Evolutionary conservation across 805 yeast species (phyloP).

Genomic region (Clavispora vitiphila): DNA sequence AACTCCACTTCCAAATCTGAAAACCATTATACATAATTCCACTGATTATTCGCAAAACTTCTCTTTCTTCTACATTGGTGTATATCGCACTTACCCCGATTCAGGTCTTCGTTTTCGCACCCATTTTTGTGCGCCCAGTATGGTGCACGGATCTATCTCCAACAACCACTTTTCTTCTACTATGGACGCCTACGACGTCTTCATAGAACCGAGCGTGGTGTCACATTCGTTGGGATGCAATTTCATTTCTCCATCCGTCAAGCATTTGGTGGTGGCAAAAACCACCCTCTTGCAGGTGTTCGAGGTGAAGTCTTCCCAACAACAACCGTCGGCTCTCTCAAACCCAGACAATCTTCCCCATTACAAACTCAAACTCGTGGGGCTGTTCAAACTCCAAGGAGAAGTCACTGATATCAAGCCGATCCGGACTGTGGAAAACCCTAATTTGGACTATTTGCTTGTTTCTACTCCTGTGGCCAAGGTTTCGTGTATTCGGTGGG

Average conservation of each 20-base stretch:
- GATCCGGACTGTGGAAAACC: constrained; percentile 43
- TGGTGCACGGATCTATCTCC: constrained; percentile 1
- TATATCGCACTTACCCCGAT: too few species aligned
- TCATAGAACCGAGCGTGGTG: constrained; percentile 72
- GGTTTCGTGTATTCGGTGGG: constrained; percentile 71
- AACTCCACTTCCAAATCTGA: too few species aligned
- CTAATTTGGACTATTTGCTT: constrained; percentile 53
- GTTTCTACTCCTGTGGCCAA: constrained; percentile 73
- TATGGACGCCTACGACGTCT: constrained; percentile 82
- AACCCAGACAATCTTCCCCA: constrained; percentile 15
- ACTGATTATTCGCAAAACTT: too few species aligned
- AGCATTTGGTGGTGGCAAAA: constrained; percentile 63
- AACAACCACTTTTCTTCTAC: not conserved
- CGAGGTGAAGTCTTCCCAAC: constrained; percentile 26
- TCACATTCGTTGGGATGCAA: constrained; percentile 53
- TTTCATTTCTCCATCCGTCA: constrained; percentile 39
- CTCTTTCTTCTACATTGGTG: too few species aligned
- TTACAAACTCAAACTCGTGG: constrained; percentile 31
- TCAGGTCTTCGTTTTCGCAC: not conserved
- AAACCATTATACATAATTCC: too few species aligned
- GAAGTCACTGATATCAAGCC: constrained; percentile 52
- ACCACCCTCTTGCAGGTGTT: constrained; percentile 66
- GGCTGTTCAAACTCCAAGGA: constrained; percentile 74
- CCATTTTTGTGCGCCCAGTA: not conserved
- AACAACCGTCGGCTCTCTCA: not conserved